A percentile compares a stretch with the other conserved stretches of the same genome.
Evolutionary conservation across 2,329 filamentous ascomycete species (phyloP).

Genomic region (Trematosphaeria pertusa): DNA sequence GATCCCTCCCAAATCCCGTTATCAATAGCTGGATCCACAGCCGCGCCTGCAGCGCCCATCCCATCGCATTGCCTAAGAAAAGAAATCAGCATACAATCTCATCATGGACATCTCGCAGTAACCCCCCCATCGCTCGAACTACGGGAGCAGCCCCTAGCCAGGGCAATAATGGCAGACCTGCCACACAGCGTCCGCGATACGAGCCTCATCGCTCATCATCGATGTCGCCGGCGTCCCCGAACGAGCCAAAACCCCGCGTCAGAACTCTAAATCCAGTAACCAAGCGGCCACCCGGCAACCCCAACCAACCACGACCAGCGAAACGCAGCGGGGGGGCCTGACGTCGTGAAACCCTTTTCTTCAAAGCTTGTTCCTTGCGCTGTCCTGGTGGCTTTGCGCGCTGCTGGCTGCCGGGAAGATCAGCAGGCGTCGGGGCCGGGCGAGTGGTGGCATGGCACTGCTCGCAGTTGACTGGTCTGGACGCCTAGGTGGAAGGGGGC

Average conservation of each 20-base stretch:
- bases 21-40: slow-evolving; percentile 19
- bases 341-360: slow-evolving; percentile 15
- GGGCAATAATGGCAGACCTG: too few species aligned
- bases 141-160: not conserved
- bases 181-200: too few species aligned
- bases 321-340: not conserved
- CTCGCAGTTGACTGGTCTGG: too few species aligned
- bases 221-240: slow-evolving; percentile 23
- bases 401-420: not conserved
- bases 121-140: not conserved
- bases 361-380: slow-evolving; percentile 18
- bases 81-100: slow-evolving; percentile 5
- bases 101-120: not conserved
- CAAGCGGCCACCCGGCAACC: not conserved
- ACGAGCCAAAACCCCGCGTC: slow-evolving; percentile 19
- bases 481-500: too few species aligned
- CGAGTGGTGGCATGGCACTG: too few species aligned
- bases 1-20: slow-evolving; percentile 22
- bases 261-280: slow-evolving; percentile 16
- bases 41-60: not conserved
- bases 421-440: slow-evolving; percentile 2
- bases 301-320: slow-evolving; percentile 13
- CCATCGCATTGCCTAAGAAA: too few species aligned
- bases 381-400: not conserved
- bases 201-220: slow-evolving; percentile 11